phyloP scores from a whole-genome alignment of 2,329 filamentous ascomycete species.

The Fusarium foetens region DNA sequence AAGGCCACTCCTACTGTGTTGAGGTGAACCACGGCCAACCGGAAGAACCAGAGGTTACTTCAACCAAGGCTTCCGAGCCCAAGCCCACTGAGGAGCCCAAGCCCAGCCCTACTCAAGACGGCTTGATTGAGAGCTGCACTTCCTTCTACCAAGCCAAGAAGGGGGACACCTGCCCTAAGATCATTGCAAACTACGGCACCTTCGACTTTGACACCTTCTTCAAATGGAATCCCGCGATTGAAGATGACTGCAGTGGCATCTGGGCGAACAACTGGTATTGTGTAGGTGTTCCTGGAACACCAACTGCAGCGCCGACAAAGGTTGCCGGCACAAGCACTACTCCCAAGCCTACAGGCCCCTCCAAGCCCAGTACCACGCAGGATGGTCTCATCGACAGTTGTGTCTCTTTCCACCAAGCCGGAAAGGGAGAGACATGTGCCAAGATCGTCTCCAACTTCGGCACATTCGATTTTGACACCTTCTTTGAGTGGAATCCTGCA shows the following conservation, averaged over 20 bases:
- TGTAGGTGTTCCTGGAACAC: conserved; percentile 6
- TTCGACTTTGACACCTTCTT: conserved; percentile 15
- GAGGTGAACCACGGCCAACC: neutral
- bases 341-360: neutral
- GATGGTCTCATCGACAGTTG: neutral
- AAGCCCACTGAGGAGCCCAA: conserved; percentile 1
- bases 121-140: conserved; percentile 9
- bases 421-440: neutral
- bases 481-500: neutral
- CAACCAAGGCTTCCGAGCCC: neutral
- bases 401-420: neutral
- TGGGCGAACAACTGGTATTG: conserved; percentile 7
- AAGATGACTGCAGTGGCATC: neutral
- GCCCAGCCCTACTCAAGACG: neutral
- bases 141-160: conserved; percentile 21
- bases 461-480: neutral
- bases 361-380: neutral
- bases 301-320: neutral
- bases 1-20: neutral
- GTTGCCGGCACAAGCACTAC: neutral
- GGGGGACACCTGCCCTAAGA: conserved; percentile 18
- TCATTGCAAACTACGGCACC: neutral
- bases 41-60: neutral
- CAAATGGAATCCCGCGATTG: conserved; percentile 1
- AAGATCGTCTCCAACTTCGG: neutral